Evolutionary conservation across 495 filamentous ascomycete species (phyloP).

Genomic region (Chaetomidium leptoderma): DNA sequence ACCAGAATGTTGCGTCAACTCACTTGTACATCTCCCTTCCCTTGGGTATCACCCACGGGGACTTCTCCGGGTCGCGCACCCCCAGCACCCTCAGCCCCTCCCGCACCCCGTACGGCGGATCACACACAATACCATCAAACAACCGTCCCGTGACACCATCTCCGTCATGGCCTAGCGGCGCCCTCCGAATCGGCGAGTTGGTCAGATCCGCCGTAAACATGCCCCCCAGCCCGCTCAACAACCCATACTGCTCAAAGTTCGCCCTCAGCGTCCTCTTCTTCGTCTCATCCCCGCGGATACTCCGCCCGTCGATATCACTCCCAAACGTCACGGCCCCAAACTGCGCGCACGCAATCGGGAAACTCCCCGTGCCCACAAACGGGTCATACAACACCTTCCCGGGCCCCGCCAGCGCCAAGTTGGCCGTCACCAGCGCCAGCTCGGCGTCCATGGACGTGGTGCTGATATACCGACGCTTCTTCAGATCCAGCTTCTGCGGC

Average conservation of each 20-base stretch:
- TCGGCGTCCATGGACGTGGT: conserved; percentile 98
- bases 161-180: conserved; percentile 15
- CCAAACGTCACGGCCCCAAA: conserved; percentile 79
- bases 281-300: conserved; percentile 66
- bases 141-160: conserved; percentile 43
- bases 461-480: conserved; percentile 87
- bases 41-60: conserved; percentile 59
- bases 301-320: conserved; percentile 88
- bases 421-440: conserved; percentile 84
- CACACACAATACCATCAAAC: conserved; percentile 91
- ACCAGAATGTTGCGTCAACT: conserved; percentile 17
- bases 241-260: conserved; percentile 84
- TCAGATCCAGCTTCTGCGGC: conserved; percentile 77
- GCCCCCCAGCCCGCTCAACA: conserved; percentile 61
- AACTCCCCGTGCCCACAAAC: conserved; percentile 91
- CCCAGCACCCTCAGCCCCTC: conserved; percentile 89
- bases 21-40: conserved; percentile 68
- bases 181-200: conserved; percentile 68
- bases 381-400: conserved; percentile 88
- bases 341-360: conserved; percentile 79
- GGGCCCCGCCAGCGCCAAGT: conserved; percentile 75
- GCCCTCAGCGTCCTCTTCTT: conserved; percentile 52
- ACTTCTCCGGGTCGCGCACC: conserved; percentile 59
- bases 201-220: conserved; percentile 83
- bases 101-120: conserved; percentile 95